phyloP scores from a whole-genome alignment of 306 rosid species.

The Trichosanthes cucumerina region DNA sequence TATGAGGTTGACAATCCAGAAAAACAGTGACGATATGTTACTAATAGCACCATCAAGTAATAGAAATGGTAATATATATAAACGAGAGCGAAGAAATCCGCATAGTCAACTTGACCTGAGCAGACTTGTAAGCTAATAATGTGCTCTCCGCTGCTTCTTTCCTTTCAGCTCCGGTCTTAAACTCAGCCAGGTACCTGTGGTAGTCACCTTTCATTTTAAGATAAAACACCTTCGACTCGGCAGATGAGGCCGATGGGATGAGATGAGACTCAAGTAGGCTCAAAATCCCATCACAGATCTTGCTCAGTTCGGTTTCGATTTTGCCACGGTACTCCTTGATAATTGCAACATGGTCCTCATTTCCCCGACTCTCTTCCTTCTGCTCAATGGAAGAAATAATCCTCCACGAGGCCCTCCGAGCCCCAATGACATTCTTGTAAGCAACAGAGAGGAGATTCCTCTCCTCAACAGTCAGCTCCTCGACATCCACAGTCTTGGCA shows the following conservation, averaged over 20 bases:
- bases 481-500: slow-evolving; percentile 67
- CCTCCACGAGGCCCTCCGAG: slow-evolving; percentile 97
- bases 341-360: slow-evolving; percentile 61
- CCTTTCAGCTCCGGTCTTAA: slow-evolving; percentile 73
- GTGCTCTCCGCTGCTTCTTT: slow-evolving; percentile 95
- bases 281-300: slow-evolving; percentile 92
- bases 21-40: neutral
- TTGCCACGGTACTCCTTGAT: slow-evolving; percentile 81
- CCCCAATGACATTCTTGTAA: slow-evolving; percentile 90
- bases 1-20: neutral
- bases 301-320: slow-evolving; percentile 82
- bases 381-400: slow-evolving; percentile 95
- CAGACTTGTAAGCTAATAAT: slow-evolving; percentile 85
- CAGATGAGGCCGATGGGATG: slow-evolving; percentile 64
- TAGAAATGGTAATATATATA: neutral
- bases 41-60: neutral
- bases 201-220: slow-evolving; percentile 96
- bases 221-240: slow-evolving; percentile 81
- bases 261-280: slow-evolving; percentile 77
- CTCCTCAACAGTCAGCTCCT: slow-evolving; percentile 82
- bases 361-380: slow-evolving; percentile 91
- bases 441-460: slow-evolving; percentile 91
- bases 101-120: slow-evolving; percentile 47
- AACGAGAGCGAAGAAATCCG: neutral
- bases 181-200: slow-evolving; percentile 91